Evolutionary conservation across 331 rosid genomes (phyloP).

Genomic region (Stylosanthes scabra): DNA sequence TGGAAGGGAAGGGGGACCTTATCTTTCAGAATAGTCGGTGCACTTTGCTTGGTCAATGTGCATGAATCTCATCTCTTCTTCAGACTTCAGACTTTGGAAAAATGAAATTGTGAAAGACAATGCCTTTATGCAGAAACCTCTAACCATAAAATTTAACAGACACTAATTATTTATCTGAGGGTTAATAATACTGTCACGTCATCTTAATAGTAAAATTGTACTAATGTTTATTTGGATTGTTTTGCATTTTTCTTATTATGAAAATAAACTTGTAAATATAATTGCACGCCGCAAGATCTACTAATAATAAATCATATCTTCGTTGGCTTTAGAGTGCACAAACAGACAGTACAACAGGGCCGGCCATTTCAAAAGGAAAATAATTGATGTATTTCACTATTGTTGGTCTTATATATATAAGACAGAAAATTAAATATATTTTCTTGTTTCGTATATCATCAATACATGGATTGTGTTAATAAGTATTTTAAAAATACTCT

Average conservation of each 20-base stretch:
- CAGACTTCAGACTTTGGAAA: background rate
- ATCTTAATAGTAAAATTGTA: too few relatives aligned
- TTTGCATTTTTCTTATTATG: background rate
- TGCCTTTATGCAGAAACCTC: too few relatives aligned
- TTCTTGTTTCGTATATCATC: background rate
- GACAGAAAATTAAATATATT: background rate
- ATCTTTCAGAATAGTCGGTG: slow-evolving; percentile 24
- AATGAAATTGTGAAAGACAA: background rate
- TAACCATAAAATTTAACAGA: too few relatives aligned
- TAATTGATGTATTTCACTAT: background rate
- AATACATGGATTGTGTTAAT: too few relatives aligned
- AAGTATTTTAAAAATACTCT: too few relatives aligned
- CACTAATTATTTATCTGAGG: too few relatives aligned
- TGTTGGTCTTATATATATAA: background rate
- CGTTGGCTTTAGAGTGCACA: background rate
- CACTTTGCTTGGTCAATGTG: slow-evolving; percentile 32
- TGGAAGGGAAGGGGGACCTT: background rate
- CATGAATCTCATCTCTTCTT: slow-evolving; percentile 1
- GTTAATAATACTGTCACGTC: too few relatives aligned
- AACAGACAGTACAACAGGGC: slow-evolving; percentile 23
- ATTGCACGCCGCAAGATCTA: slow-evolving; percentile 28
- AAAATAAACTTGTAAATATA: background rate
- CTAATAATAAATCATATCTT: background rate
- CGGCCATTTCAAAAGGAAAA: slow-evolving; percentile 26
- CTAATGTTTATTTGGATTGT: too few relatives aligned